Conservation (phyloP, 192 early-diverging fungal species). For the Coemansia javaensis region DNA sequence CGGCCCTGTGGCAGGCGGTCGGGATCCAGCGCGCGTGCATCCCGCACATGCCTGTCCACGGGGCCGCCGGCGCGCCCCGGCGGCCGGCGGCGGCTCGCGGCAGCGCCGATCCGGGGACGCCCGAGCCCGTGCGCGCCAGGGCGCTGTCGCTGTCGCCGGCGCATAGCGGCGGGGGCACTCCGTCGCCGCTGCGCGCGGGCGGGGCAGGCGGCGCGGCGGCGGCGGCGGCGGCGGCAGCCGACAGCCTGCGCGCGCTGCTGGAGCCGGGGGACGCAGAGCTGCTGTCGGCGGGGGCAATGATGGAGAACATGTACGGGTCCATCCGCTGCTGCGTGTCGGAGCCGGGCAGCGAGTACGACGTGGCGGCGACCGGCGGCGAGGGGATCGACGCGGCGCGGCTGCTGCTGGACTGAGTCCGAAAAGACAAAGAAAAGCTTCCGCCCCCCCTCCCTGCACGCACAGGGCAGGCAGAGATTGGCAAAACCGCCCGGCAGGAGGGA, state of each 20-base stretch:
- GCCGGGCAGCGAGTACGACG: not conserved
- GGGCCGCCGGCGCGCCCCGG: not conserved
- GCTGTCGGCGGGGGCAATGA: not conserved
- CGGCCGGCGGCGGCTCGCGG: not conserved
- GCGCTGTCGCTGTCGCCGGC: not conserved
- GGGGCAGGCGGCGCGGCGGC: not conserved
- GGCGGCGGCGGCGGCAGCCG: not conserved
- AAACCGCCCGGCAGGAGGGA: too few species aligned
- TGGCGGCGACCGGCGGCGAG: not conserved
- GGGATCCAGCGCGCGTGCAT: constrained; percentile 14
- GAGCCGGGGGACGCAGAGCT: constrained; percentile 4
- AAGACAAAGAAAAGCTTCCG: too few species aligned
- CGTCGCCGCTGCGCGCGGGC: not conserved
- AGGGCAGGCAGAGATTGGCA: not conserved
- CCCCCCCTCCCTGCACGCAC: not conserved
- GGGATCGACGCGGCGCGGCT: constrained; percentile 4
- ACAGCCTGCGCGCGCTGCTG: constrained; percentile 10
- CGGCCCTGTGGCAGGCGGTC: constrained; percentile 15
- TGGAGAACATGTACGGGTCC: constrained; percentile 12
- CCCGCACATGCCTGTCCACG: constrained; percentile 14
- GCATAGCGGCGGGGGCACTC: not conserved
- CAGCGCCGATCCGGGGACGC: not conserved
- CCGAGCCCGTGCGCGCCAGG: not conserved
- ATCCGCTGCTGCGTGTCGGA: constrained; percentile 4
- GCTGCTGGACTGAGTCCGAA: not conserved